These are phyloP conservation scores for Hypoxylon fuscum DNA, from an alignment of 495 filamentous ascomycete species.

Conservation along the genomic window DNA sequence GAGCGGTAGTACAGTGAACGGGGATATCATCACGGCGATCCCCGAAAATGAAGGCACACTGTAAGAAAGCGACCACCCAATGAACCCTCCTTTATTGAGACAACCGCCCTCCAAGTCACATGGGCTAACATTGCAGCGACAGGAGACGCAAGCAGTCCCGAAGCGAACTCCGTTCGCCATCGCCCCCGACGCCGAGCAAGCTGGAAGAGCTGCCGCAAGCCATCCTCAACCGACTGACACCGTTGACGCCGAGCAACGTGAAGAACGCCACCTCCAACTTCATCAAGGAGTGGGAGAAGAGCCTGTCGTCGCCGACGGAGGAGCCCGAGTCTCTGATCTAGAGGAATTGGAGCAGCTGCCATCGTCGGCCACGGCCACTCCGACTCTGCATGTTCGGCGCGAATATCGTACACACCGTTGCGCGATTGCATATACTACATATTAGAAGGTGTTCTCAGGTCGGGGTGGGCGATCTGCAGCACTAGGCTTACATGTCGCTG, in stretches of 20 bases:
- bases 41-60: constrained; percentile 52
- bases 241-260: constrained; percentile 72
- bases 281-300: constrained; percentile 82
- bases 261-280: constrained; percentile 73
- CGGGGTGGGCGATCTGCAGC: too few species aligned
- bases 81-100: too few species aligned
- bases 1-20: constrained; percentile 59
- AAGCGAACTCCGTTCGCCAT: constrained; percentile 49
- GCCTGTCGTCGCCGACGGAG: constrained; percentile 43
- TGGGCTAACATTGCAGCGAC: constrained; percentile 33
- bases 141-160: constrained; percentile 43
- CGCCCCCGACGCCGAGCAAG: constrained; percentile 43
- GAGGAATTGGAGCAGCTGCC: too few species aligned
- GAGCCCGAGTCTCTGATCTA: constrained; percentile 31
- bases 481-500: too few species aligned
- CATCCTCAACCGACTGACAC: constrained; percentile 65
- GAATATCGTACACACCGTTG: too few species aligned
- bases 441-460: too few species aligned
- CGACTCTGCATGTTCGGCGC: too few species aligned
- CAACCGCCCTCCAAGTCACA: too few species aligned
- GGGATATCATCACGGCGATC: constrained; percentile 52
- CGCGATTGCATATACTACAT: too few species aligned
- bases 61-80: constrained; percentile 49
- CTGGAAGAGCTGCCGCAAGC: constrained; percentile 71
- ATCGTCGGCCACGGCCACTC: too few species aligned